Evolutionary conservation across 305 asterid species (phyloP).

Genomic region (Striga hermonthica): DNA sequence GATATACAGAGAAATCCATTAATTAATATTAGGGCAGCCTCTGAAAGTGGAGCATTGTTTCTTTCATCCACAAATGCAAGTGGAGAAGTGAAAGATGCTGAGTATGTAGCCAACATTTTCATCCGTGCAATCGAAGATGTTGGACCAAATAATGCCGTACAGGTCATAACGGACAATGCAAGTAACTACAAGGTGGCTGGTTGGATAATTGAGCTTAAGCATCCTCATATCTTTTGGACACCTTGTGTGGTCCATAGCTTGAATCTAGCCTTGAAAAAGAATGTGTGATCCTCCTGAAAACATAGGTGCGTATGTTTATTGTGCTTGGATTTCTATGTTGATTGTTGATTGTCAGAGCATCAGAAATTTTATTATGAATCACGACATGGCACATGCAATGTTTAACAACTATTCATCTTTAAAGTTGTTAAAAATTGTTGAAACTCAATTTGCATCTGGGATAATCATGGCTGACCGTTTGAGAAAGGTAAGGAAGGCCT

Average conservation of each 20-base stretch:
- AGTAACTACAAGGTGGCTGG: background rate
- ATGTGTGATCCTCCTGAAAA: background rate
- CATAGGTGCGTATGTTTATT: background rate
- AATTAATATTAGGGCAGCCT: background rate
- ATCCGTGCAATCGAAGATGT: background rate
- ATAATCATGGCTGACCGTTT: background rate
- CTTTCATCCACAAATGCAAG: background rate
- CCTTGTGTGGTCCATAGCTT: slow-evolving; percentile 16
- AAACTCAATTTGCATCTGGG: background rate
- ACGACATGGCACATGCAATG: background rate
- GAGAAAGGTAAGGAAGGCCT: background rate
- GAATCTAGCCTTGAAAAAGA: background rate
- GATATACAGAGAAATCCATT: background rate
- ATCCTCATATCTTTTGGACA: slow-evolving; percentile 18
- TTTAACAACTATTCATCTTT: background rate
- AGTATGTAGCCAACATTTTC: background rate
- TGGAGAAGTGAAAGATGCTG: background rate
- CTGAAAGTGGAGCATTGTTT: background rate
- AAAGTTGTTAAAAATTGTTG: background rate
- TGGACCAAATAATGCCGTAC: background rate
- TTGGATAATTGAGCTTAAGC: background rate
- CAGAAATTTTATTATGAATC: slow-evolving; percentile 4
- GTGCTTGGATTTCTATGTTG: slow-evolving; percentile 8
- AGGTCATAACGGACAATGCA: slow-evolving; percentile 9
- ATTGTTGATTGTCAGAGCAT: background rate